phyloP scores from a whole-genome alignment of 148 eudicot genomes.

The Vaccinium vitisidaea region DNA sequence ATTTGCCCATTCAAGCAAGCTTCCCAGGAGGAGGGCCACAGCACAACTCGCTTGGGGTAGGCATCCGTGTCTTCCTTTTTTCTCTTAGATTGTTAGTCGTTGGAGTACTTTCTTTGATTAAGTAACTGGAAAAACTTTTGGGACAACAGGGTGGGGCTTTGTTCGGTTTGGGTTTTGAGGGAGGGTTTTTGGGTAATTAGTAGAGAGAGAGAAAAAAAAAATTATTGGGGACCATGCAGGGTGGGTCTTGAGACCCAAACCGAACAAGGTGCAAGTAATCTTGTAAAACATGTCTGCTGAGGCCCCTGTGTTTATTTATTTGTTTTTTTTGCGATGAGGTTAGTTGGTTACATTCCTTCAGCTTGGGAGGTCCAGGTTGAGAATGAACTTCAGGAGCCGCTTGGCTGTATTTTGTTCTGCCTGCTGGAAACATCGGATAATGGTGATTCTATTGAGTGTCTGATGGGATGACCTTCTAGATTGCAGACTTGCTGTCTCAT shows the following conservation, averaged over 20 bases:
- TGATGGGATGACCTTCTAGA: not conserved
- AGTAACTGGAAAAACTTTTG: constrained; percentile 7
- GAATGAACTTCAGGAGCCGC: constrained; percentile 7
- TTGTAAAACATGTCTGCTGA: not conserved
- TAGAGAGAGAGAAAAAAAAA: too few relatives aligned
- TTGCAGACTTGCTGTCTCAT: not conserved
- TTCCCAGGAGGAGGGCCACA: constrained; percentile 84
- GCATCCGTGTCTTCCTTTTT: constrained; percentile 21
- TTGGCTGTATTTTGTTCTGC: constrained; percentile 3
- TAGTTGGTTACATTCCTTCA: not conserved
- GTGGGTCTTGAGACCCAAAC: too few relatives aligned
- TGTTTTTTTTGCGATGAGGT: not conserved
- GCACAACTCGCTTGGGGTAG: constrained; percentile 88
- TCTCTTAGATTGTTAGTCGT: not conserved
- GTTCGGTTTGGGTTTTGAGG: too few relatives aligned
- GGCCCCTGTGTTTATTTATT: not conserved
- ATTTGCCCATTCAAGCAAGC: constrained; percentile 93
- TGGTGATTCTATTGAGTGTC: not conserved
- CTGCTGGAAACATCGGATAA: not conserved
- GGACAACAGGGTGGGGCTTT: not conserved
- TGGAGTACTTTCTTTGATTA: not conserved
- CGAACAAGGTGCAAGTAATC: not conserved
- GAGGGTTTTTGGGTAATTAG: too few relatives aligned
- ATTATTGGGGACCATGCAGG: too few relatives aligned
- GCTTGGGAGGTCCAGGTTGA: constrained; percentile 7